phyloP scores from a whole-genome alignment of 768 basidiomycete species.

The Trametes gibbosa region DNA sequence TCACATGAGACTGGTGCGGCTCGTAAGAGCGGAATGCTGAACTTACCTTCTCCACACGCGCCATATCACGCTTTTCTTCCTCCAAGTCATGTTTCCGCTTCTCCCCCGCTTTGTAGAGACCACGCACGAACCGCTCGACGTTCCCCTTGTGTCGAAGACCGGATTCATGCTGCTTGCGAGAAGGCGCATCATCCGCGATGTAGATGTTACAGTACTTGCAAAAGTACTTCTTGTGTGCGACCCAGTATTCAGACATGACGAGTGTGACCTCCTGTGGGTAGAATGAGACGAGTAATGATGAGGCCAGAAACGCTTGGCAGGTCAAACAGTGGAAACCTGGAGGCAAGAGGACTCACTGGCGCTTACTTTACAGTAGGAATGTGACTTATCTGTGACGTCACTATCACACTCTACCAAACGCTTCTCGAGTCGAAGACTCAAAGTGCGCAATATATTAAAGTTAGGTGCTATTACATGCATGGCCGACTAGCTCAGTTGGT shows the following conservation, averaged over 20 bases:
- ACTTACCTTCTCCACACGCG: slow-evolving; percentile 73
- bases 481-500: slow-evolving; percentile 94
- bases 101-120: slow-evolving; percentile 91
- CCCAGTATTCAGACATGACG: slow-evolving; percentile 88
- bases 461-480: no score
- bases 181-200: slow-evolving; percentile 95
- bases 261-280: background rate
- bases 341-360: background rate
- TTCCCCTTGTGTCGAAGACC: slow-evolving; percentile 94
- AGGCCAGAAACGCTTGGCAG: no score
- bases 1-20: background rate
- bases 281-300: background rate
- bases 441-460: no score
- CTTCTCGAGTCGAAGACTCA: no score
- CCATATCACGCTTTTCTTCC: slow-evolving; percentile 88
- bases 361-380: no score
- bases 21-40: background rate
- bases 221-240: slow-evolving; percentile 87
- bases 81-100: slow-evolving; percentile 81
- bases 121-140: slow-evolving; percentile 86
- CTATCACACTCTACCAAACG: slow-evolving; percentile 1
- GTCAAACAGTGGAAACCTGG: no score
- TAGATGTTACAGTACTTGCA: slow-evolving; percentile 98
- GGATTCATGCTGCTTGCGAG: slow-evolving; percentile 86
- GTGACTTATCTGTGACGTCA: background rate